phyloP scores from a whole-genome alignment of 495 filamentous ascomycete species.

The Penicillium daleae region DNA sequence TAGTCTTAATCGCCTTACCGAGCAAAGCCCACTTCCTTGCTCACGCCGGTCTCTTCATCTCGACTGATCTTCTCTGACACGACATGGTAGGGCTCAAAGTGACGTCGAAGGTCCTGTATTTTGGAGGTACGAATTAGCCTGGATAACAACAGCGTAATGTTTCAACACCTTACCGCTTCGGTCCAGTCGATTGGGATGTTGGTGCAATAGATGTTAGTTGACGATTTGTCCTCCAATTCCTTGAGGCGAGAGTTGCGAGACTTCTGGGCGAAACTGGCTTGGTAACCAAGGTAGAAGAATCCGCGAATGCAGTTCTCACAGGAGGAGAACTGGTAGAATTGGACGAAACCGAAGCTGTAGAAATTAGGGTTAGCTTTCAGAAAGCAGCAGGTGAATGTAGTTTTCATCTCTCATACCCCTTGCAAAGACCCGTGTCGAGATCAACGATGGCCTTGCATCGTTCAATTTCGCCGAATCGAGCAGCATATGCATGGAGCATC shows the following conservation, averaged over 20 bases:
- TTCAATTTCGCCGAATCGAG: constrained; percentile 86
- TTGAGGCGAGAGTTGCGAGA: constrained; percentile 96
- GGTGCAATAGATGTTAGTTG: constrained; percentile 96
- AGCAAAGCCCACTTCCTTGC: constrained; percentile 96
- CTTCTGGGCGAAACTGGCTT: constrained; percentile 97
- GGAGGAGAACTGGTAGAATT: constrained; percentile 82
- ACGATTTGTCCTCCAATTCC: constrained; percentile 79
- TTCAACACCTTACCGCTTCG: constrained; percentile 67
- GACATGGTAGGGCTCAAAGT: constrained; percentile 80
- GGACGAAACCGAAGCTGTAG: constrained; percentile 89
- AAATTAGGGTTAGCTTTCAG: constrained; percentile 20
- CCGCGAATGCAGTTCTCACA: constrained; percentile 95
- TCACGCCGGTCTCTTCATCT: constrained; percentile 78
- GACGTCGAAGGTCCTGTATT: constrained; percentile 44
- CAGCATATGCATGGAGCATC: constrained; percentile 77
- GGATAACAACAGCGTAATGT: neutral
- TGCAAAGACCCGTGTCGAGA: constrained; percentile 84
- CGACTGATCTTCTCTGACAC: constrained; percentile 92
- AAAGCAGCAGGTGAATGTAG: neutral
- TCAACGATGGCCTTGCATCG: constrained; percentile 98
- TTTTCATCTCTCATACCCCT: constrained; percentile 66
- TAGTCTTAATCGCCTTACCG: constrained; percentile 57
- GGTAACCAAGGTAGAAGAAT: constrained; percentile 92
- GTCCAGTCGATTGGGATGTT: constrained; percentile 90
- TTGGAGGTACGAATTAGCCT: constrained; percentile 13